Evolutionary conservation across 2,329 filamentous ascomycete genomes (phyloP).

Genomic region (Talaromyces sp.): DNA sequence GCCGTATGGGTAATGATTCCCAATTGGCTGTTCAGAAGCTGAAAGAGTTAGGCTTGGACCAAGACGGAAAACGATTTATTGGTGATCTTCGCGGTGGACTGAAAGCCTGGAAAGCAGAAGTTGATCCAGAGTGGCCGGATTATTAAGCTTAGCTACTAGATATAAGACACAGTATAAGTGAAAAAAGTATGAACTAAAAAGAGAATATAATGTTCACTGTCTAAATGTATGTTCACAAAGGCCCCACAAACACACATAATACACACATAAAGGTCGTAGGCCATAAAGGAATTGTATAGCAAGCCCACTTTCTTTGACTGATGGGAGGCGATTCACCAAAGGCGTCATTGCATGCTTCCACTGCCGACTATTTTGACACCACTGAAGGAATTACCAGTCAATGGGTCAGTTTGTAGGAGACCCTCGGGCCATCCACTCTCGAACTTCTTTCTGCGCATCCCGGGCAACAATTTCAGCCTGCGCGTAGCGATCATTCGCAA

Average conservation of each 20-base stretch:
- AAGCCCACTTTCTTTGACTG: not conserved
- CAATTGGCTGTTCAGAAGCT: slow-evolving; percentile 44
- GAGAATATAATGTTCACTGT: not conserved
- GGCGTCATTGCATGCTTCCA: not conserved
- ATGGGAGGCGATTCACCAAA: not conserved
- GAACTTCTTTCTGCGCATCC: not conserved
- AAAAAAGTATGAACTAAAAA: not conserved
- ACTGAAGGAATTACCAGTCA: not conserved
- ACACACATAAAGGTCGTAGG: not conserved
- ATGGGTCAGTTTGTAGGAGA: not conserved
- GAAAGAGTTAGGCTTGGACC: slow-evolving; percentile 38
- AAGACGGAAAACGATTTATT: slow-evolving; percentile 33
- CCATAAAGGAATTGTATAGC: not conserved
- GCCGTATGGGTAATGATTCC: slow-evolving; percentile 50
- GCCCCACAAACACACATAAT: not conserved
- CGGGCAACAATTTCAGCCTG: not conserved
- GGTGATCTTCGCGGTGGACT: slow-evolving; percentile 44
- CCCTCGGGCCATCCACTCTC: not conserved
- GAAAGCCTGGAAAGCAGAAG: slow-evolving; percentile 41
- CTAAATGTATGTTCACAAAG: not conserved
- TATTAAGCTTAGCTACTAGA: slow-evolving; percentile 23
- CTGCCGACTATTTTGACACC: not conserved
- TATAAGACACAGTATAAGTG: not conserved
- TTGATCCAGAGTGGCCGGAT: slow-evolving; percentile 42
- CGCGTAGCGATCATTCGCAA: not conserved